Evolutionary conservation across 2,329 filamentous ascomycete species (phyloP), one percentile per base, ranked within the genome.

Genomic region (Penicillium olsonii): DNA sequence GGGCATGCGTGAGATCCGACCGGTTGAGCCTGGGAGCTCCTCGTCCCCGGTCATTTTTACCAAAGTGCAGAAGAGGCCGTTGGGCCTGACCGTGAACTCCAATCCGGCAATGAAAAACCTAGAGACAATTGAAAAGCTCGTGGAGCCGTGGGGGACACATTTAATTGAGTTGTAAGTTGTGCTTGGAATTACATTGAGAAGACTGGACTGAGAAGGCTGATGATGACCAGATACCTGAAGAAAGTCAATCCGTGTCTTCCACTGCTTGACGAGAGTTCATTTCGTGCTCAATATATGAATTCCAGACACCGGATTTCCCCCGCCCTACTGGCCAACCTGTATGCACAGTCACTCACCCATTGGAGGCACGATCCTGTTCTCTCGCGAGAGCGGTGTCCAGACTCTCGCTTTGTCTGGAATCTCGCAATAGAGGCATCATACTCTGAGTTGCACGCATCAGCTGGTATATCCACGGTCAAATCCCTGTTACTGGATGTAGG

Each of bases 351-450:
- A 0, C 61, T 82, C 1, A 70, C 77, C 0, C 81, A 77, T 50
- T 84, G 81, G 80, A 63, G 68, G 11, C 68, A 69, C 29, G 73
- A 72, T 0, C 62, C 69, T 0, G 53, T 61, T 1, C 46, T 76
- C 2, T 62, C 59, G 1, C 52, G 54, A 0, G 67, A 72, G 22
- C 70, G 73, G 7, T 62, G 69, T 15, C 80, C 80, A 0, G 80
- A 84, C 54, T 69, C 71, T 17, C 75, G 78, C 8, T 84, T 79
- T 55, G 75, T 81, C 18, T 84, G 81, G 81, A 83, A 83, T 35
- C 73, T 80, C 17, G 78, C 79, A 2, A 77, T 73, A 15, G 78
- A 80, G 49, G 78, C 80, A 0, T 65, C 82, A 0, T 77, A 80
- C 52, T 81, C 78, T 0, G 80, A 84, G 37, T 69, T 83, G 1